phyloP scores from a whole-genome alignment of 371 early-diverging fungal species.

The Entomophthora muscae region DNA sequence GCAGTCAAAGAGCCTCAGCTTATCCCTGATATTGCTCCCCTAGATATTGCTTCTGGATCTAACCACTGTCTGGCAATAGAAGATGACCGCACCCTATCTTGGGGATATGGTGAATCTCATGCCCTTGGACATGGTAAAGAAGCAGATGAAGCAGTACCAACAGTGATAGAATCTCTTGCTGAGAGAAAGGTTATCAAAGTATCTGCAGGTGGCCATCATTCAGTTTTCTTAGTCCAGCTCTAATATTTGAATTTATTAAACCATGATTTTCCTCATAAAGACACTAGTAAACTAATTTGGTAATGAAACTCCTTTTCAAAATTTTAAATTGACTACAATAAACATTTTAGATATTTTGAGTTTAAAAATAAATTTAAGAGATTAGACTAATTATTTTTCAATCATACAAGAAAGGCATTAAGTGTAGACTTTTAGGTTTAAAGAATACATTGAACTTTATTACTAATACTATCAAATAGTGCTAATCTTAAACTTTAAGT shows the following conservation, averaged over 20 bases:
- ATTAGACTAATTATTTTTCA: too few species aligned
- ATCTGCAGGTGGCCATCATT: conserved; percentile 62
- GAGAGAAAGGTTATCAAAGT: conserved; percentile 29
- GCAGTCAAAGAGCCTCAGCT: conserved; percentile 13
- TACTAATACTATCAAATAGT: too few species aligned
- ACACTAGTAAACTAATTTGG: too few species aligned
- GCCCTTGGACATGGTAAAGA: conserved; percentile 59
- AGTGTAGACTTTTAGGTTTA: too few species aligned
- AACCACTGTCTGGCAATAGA: conserved; percentile 68
- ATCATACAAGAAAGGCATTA: too few species aligned
- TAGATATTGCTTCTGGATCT: conserved; percentile 54
- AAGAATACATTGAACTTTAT: too few species aligned
- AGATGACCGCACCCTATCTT: conserved; percentile 61
- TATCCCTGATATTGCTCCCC: conserved; percentile 26
- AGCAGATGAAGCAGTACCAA: conserved; percentile 33
- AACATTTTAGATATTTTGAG: too few species aligned
- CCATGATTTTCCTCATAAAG: too few species aligned
- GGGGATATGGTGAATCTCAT: conserved; percentile 79
- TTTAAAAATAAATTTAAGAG: too few species aligned
- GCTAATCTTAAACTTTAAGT: too few species aligned
- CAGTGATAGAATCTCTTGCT: conserved; percentile 27
- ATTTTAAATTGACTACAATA: too few species aligned
- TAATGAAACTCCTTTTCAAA: too few species aligned
- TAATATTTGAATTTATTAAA: conserved; percentile 11
- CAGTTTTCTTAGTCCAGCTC: conserved; percentile 32